These are phyloP conservation scores for Melampsora americana DNA, from an alignment of 1,284 basidiomycete genomes.

Conservation along the genomic window DNA sequence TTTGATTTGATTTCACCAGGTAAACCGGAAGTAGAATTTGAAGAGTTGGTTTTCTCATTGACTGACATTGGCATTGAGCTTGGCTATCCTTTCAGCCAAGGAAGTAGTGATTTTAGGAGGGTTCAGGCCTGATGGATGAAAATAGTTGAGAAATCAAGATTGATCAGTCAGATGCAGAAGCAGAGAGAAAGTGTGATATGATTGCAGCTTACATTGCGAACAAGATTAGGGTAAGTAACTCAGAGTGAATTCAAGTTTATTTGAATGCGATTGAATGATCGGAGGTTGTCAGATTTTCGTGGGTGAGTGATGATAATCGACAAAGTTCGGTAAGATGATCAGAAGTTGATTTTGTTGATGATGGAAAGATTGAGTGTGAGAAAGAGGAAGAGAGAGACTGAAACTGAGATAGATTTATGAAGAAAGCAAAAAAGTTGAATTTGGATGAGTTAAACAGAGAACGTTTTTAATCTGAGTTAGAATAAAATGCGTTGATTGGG, in stretches of 20 bases:
- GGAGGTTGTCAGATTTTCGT: too few relatives aligned
- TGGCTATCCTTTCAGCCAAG: constrained; percentile 28
- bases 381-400: background rate
- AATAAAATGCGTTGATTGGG: background rate
- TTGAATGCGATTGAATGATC: too few relatives aligned
- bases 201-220: too few relatives aligned
- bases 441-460: background rate
- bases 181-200: too few relatives aligned
- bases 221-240: too few relatives aligned
- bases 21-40: constrained; percentile 7
- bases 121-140: constrained; percentile 40
- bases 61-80: constrained; percentile 12
- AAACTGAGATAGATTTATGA: background rate
- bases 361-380: constrained; percentile 8
- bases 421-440: background rate
- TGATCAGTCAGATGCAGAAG: too few relatives aligned
- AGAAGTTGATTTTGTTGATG: background rate
- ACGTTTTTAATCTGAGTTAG: background rate
- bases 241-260: too few relatives aligned
- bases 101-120: constrained; percentile 40
- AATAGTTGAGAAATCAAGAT: background rate
- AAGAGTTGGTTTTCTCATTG: background rate
- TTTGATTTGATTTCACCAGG: constrained; percentile 36
- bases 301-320: too few relatives aligned
- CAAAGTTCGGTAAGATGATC: too few relatives aligned